phyloP scores from a whole-genome alignment of 345 rosid species.

The Psidium guajava region DNA sequence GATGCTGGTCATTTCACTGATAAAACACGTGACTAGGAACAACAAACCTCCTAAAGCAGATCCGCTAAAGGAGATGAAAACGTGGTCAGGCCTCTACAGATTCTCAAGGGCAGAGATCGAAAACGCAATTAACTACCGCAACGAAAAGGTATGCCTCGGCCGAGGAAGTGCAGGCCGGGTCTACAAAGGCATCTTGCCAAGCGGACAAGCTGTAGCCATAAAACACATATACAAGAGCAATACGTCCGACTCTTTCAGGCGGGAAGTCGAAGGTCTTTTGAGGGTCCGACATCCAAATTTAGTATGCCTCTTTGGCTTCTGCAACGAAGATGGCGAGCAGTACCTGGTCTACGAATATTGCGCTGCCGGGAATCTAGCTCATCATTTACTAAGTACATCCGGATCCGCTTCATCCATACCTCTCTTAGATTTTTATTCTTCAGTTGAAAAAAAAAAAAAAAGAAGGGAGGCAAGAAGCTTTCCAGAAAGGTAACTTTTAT shows the following conservation, averaged over 20 bases:
- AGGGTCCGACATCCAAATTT: constrained; percentile 52
- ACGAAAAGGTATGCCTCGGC: constrained; percentile 23
- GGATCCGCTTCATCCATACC: background rate
- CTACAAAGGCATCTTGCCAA: constrained; percentile 47
- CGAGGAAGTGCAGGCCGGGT: constrained; percentile 53
- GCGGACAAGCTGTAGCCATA: constrained; percentile 50
- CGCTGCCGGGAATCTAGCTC: constrained; percentile 42
- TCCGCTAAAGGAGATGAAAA: constrained; percentile 7
- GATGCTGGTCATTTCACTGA: constrained; percentile 17
- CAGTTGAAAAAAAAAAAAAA: background rate
- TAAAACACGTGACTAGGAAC: constrained; percentile 17
- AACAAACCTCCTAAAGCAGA: background rate
- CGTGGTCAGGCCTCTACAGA: constrained; percentile 37
- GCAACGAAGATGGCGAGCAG: constrained; percentile 37
- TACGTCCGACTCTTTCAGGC: constrained; percentile 26
- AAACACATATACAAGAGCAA: constrained; percentile 34
- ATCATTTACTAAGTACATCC: constrained; percentile 39
- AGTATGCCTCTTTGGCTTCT: constrained; percentile 48
- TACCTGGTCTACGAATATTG: constrained; percentile 60
- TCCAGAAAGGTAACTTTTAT: background rate
- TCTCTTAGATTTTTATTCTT: background rate
- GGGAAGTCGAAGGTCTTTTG: constrained; percentile 55
- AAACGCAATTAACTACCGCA: constrained; percentile 28
- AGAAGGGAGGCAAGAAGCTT: background rate
- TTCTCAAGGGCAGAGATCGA: constrained; percentile 52